Evolutionary conservation across 2,329 filamentous ascomycete species (phyloP).

Genomic region (Trichophyton mentagrophytes): DNA sequence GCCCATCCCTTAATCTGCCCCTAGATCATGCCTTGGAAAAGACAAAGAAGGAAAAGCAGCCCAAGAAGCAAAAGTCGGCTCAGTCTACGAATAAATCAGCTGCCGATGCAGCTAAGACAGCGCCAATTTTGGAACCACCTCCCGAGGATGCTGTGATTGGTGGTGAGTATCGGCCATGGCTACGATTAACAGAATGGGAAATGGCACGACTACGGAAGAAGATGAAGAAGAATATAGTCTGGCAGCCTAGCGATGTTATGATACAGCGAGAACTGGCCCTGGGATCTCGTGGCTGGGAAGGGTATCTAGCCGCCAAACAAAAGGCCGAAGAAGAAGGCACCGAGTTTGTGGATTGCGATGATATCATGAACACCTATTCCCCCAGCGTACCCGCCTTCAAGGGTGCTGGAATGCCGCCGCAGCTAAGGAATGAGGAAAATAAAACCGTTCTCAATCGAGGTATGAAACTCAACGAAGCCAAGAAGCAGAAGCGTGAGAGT

Average conservation of each 20-base stretch:
- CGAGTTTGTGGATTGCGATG: conserved; percentile 46
- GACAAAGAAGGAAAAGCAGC: conserved; percentile 8
- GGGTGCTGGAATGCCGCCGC: conserved; percentile 23
- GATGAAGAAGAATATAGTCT: conserved; percentile 61
- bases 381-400: conserved; percentile 29
- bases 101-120: conserved; percentile 18
- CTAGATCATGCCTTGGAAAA: not conserved
- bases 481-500: conserved; percentile 47
- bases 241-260: conserved; percentile 56
- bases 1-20: not conserved
- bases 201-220: conserved; percentile 54
- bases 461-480: conserved; percentile 49
- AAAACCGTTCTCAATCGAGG: conserved; percentile 45
- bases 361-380: conserved; percentile 27
- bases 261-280: conserved; percentile 50
- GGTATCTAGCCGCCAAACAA: conserved; percentile 38
- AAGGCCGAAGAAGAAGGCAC: conserved; percentile 40
- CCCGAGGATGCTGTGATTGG: conserved; percentile 47
- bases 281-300: conserved; percentile 43
- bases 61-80: conserved; percentile 6
- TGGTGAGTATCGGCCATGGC: conserved; percentile 50
- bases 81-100: conserved; percentile 31
- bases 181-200: conserved; percentile 53
- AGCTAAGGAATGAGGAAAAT: conserved; percentile 29
- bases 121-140: conserved; percentile 45